These are phyloP conservation scores for Rosa hybrid DNA, from an alignment of 331 rosid genomes.

Conservation along the genomic window DNA sequence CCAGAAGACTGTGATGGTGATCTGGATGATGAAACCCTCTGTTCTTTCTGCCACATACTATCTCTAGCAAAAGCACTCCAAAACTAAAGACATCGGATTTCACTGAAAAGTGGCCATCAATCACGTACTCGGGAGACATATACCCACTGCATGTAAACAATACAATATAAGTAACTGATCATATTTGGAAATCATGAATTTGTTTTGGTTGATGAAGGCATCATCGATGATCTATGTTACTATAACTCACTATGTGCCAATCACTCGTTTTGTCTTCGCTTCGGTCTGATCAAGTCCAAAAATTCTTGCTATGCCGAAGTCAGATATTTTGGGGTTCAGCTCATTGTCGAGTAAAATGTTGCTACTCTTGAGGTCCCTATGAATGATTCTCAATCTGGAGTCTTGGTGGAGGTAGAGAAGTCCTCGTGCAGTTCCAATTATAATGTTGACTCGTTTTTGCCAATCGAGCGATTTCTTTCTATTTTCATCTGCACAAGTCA, in stretches of 20 bases:
- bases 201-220: background rate
- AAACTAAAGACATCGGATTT: constrained; percentile 44
- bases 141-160: background rate
- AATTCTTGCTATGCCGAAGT: too few relatives aligned
- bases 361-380: too few relatives aligned
- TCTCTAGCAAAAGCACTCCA: constrained; percentile 36
- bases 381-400: constrained; percentile 31
- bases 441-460: constrained; percentile 7
- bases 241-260: too few relatives aligned
- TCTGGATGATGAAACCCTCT: constrained; percentile 35
- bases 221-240: background rate
- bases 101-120: constrained; percentile 28
- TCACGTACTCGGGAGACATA: constrained; percentile 15
- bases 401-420: constrained; percentile 48
- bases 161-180: background rate
- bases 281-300: too few relatives aligned
- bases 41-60: constrained; percentile 39
- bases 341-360: too few relatives aligned
- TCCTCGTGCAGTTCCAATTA: constrained; percentile 41
- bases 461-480: background rate
- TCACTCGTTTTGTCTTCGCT: too few relatives aligned
- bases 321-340: too few relatives aligned
- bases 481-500: constrained; percentile 7
- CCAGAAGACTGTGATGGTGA: constrained; percentile 43
- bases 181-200: too few relatives aligned